Percentiles rank a stretch among this genome's conserved stretches.
These are phyloP conservation scores for Leccinum incarnatum DNA, from an alignment of 768 basidiomycete genomes.

Conservation along the genomic window DNA sequence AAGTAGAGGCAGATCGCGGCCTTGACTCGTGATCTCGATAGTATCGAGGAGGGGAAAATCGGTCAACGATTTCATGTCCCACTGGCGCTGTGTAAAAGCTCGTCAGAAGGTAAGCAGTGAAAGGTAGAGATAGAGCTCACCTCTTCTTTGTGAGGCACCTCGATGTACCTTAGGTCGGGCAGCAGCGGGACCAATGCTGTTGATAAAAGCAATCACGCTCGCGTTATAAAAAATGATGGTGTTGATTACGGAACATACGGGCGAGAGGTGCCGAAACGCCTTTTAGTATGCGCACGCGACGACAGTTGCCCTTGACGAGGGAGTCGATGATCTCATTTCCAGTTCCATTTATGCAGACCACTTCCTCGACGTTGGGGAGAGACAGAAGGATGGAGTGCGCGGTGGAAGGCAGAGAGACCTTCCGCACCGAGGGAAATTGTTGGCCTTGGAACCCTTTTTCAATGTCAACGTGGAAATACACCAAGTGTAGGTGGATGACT, in stretches of 20 bases:
- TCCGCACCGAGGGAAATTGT: constrained; percentile 11
- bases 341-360: constrained; percentile 7
- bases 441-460: constrained; percentile 9
- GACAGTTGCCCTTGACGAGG: constrained; percentile 6
- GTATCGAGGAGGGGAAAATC: constrained; percentile 1
- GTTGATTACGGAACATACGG: constrained; percentile 3
- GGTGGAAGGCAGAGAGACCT: constrained; percentile 3
- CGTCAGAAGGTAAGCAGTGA: neutral
- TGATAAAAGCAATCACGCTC: neutral
- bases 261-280: constrained; percentile 3
- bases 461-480: neutral
- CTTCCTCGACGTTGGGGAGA: constrained; percentile 10
- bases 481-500: neutral
- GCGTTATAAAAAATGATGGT: neutral
- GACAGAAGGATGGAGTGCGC: constrained; percentile 10
- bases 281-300: constrained; percentile 4
- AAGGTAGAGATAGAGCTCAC: neutral
- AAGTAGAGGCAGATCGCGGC: neutral
- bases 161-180: constrained; percentile 7
- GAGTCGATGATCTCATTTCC: constrained; percentile 7
- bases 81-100: neutral
- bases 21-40: neutral
- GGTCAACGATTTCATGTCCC: neutral
- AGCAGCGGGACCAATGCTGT: constrained; percentile 7
- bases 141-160: neutral